phyloP scores from a whole-genome alignment of 2,329 filamentous ascomycete genomes.

The Calycina herbarum region DNA sequence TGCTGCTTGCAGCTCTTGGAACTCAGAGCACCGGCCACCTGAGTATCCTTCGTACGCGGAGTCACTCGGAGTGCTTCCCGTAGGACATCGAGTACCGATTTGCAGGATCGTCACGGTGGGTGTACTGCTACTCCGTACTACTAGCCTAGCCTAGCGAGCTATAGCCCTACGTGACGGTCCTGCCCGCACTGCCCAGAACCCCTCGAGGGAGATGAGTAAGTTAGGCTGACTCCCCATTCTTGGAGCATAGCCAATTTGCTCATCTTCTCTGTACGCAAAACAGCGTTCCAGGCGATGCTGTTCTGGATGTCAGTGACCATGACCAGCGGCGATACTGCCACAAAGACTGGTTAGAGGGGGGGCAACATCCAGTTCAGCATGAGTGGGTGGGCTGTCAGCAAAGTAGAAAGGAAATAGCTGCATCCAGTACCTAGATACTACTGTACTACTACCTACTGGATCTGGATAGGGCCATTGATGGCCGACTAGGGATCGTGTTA shows the following conservation, averaged over 20 bases:
- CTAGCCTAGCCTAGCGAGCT: neutral
- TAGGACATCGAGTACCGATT: neutral
- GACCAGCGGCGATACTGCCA: neutral
- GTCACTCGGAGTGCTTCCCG: neutral
- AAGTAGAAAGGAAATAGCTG: neutral
- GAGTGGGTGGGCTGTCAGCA: neutral
- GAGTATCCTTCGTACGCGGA: neutral
- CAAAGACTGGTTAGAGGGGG: neutral
- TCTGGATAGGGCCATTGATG: neutral
- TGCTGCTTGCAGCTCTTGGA: neutral
- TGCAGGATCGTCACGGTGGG: neutral
- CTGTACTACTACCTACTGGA: neutral
- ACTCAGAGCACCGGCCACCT: neutral
- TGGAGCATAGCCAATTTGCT: neutral
- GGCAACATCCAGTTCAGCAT: neutral
- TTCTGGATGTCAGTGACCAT: conserved; percentile 1
- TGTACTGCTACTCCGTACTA: neutral
- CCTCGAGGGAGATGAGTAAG: conserved; percentile 2
- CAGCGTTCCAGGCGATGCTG: neutral
- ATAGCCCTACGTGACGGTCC: conserved; percentile 4
- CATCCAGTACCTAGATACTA: neutral
- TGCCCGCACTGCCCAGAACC: neutral
- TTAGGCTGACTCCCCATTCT: conserved; percentile 1
- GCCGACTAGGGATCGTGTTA: neutral
- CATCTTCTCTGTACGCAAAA: neutral